Base-by-base conservation (phyloP, 2,329 filamentous ascomycete genomes). In the Apiospora saccharicola region DNA sequence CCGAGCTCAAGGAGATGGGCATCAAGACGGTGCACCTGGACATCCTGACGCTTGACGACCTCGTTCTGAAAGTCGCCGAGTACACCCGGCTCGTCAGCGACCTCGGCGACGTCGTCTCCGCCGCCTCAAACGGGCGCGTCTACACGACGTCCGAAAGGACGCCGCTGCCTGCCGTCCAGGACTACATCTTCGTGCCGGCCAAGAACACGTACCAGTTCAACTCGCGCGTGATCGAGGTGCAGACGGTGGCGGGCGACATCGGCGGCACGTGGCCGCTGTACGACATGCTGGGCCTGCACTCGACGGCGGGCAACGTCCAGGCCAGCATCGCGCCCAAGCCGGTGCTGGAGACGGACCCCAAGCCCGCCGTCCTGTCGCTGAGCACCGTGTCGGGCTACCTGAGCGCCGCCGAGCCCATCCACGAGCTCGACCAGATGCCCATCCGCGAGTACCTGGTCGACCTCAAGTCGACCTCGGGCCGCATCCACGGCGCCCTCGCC, bases 181-280 rank as follows among this genome's bases (percentile, higher is more conserved):
- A 77, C 12, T 76, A 79, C 69, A 74, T 75, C 19, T 79, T 78
- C 71, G 34, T 76, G 16, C 77, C 78, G 4, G 76, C 80, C 0
- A 80, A 78, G 3, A 70, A 77, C 12, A 79, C 83, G 0, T 88
- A 86, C 77, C 74, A 75, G 8, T 79, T 90, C 67, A 78, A 83
- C 71, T 84, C 85, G 0, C 82, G 85, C 44, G 76, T 82, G 69
- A 83, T 87, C 71, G 77, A 81, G 41, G 81, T 86, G 19, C 75
- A 77, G 37, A 86, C 87, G 24, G 82, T 83, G 3, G 83, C 85
- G 1, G 86, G 85, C 10, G 69, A 78, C 19, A 83, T 90, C 73
- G 72, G 73, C 19, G 88, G 88, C 43, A 83, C 82, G 77, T 89
- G 86, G 81, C 86, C 88, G 0, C 80, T 90, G 1, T 86, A 85